These are phyloP conservation scores for Candida sp. DNA, from an alignment of 1,139 yeast species.

Conservation along the genomic window DNA sequence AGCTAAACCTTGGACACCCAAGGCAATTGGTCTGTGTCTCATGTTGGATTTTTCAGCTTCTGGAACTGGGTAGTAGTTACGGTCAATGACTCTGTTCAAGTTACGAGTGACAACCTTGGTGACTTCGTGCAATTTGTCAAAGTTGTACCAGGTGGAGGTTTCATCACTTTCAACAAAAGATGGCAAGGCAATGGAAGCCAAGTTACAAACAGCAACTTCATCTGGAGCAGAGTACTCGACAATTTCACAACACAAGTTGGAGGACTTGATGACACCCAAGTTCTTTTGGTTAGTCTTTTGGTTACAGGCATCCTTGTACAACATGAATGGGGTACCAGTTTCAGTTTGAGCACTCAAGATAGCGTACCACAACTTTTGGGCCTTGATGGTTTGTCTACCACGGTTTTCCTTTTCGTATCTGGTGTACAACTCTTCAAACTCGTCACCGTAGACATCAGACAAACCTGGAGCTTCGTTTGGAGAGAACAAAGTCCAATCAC, in stretches of 20 bases:
- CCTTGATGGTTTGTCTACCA: constrained; percentile 75
- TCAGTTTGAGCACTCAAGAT: constrained; percentile 90
- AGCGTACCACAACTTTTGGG: constrained; percentile 89
- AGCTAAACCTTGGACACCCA: constrained; percentile 69
- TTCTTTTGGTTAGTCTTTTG: constrained; percentile 84
- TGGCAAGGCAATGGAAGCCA: constrained; percentile 87
- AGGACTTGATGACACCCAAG: constrained; percentile 85
- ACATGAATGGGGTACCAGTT: constrained; percentile 93
- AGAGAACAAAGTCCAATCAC: constrained; percentile 84
- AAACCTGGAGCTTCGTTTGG: constrained; percentile 91
- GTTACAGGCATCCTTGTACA: constrained; percentile 90
- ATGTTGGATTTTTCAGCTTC: constrained; percentile 56
- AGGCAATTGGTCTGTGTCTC: constrained; percentile 64
- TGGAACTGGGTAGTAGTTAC: constrained; percentile 59
- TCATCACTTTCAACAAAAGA: constrained; percentile 58
- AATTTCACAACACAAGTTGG: constrained; percentile 90
- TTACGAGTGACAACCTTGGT: constrained; percentile 58
- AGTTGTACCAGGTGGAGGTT: constrained; percentile 48
- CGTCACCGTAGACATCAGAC: constrained; percentile 80
- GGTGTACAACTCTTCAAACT: constrained; percentile 72
- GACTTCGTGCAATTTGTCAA: constrained; percentile 57
- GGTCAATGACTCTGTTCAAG: constrained; percentile 60
- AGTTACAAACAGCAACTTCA: constrained; percentile 90
- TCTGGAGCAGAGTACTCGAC: constrained; percentile 88
- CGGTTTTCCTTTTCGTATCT: constrained; percentile 74